Base-by-base conservation (phyloP, 805 yeast species). In the Teunomyces pallodes region DNA sequence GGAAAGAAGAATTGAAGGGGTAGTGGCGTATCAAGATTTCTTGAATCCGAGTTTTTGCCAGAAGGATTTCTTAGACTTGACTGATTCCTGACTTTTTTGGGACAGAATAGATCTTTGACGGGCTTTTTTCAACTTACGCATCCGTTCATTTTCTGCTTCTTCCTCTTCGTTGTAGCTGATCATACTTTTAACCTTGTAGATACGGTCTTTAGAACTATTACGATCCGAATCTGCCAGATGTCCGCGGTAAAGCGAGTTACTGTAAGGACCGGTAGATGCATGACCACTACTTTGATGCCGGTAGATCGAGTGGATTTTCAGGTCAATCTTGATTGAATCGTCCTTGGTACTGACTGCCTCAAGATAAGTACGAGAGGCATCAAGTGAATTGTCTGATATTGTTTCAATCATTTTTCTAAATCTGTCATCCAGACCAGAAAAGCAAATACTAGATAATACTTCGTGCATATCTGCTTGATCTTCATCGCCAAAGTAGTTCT, bases 181-280 rank as follows among this genome's bases (percentile, higher is more conserved):
- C 48, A 73, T 56, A 24, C 72, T 65, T 49, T 69, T 69, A n/a
- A 73, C 76, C 51, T 70, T 71, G 59, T 72, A 72, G 13, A 70
- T 69, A 33, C 52, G 57, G 39, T 54, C 55, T 16, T 42, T 49
- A 6, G 58, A 54, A 17, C 36, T 32, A 8, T 48, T 46, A 36
- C 35, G 27, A 13, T 47, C 49, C n/a, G 54, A 32, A 27, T 49
- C 53, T 4, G 42, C 27, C 38, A 50, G 46, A 9, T 17, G 36
- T 17, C 38, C 43, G 9, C 50, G 48, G 31, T 35, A 26, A 14
- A 52, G 43, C 27, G 54, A 38, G 46, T 48, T 12, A 46, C 53
- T 39, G 31, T 53, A 35, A n/a, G 14, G 43, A 12, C 13, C 27
- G 26, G 13, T 30, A 8, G 42, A 27, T 14, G 42, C 42, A 29